These are phyloP conservation scores for Phycomyces blakesleeanus DNA, from an alignment of 192 early-diverging fungal species.

Conservation along the genomic window DNA sequence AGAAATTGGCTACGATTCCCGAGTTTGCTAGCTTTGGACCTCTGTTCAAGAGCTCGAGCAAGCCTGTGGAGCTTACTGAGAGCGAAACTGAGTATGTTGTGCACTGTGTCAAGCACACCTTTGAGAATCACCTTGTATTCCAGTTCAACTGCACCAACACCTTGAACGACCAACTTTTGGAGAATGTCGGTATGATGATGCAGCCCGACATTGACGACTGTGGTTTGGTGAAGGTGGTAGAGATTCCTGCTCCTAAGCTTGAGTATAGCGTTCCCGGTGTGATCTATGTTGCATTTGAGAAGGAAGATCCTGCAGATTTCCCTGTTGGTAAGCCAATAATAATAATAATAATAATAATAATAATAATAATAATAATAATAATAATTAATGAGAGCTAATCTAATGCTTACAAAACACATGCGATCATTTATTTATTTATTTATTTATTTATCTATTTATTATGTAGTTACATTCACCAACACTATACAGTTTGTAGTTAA, in stretches of 20 bases:
- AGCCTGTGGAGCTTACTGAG: slow-evolving; percentile 83
- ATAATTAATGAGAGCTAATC: no score
- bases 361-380: slow-evolving; percentile 3
- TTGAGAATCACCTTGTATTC: slow-evolving; percentile 84
- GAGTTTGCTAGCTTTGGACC: slow-evolving; percentile 81
- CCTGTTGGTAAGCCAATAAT: slow-evolving; percentile 50
- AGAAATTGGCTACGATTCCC: slow-evolving; percentile 74
- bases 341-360: slow-evolving; percentile 2
- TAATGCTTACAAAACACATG: no score
- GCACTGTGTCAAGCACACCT: slow-evolving; percentile 91
- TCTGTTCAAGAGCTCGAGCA: slow-evolving; percentile 79
- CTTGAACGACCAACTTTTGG: slow-evolving; percentile 86
- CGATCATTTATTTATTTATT: no score
- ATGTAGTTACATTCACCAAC: slow-evolving; percentile 72
- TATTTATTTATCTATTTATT: no score
- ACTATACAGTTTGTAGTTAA: slow-evolving; percentile 87
- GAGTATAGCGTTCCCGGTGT: slow-evolving; percentile 71
- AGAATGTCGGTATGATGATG: slow-evolving; percentile 87
- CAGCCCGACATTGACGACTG: slow-evolving; percentile 58
- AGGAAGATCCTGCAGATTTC: slow-evolving; percentile 52
- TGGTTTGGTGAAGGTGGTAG: slow-evolving; percentile 57
- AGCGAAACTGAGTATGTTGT: slow-evolving; percentile 95
- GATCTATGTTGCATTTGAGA: slow-evolving; percentile 85
- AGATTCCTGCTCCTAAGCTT: slow-evolving; percentile 73
- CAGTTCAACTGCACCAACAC: slow-evolving; percentile 97